Base-by-base conservation (phyloP, 345 rosid genomes). In the Lepidium africanum region DNA sequence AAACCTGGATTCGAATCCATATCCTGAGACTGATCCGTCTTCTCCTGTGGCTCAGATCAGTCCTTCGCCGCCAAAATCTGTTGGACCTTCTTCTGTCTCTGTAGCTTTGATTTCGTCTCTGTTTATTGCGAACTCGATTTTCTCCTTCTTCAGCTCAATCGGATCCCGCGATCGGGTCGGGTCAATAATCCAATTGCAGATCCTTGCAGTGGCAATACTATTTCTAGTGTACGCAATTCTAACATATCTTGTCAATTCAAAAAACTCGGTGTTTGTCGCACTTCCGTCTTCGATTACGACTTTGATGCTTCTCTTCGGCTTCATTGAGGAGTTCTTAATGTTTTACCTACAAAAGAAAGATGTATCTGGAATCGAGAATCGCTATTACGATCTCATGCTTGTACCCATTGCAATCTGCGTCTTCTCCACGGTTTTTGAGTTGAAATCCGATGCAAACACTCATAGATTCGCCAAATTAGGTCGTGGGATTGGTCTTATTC, bases 381-480 rank as follows among this genome's bases (percentile, higher is more conserved):
- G 90, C 48, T 87, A 90, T 67, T 90, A 81, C 74, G 97, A 88
- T 83, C 90, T 93, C 46, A 43, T 93, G 84, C 96, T 91, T 62
- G 90, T 90, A 1, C 97, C 98, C 46, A 77, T 90, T 65, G 57
- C 79, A 25, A 55, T 83, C 30, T 90, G 94, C 70, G 73, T 79
- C 12, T 72, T 86, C 81, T 83, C 89, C 7, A 88, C 95, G 0
- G 5, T 79, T 55, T 70, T 85, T 14, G 89, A 81, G 64, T 71
- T 86, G 17, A 79, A 72, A 72, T 67, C 82, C 39, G 69, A 70
- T 11, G 12, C 52, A 2, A 71, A 61, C 56, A 74, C 60, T 9
- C 79, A 55, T 3, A 74, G 70, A 8, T 56, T 62, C 14, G 79
- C 87, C 0, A 82, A 71, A 70, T 57, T 88, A 58, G 90, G 63